phyloP scores from a whole-genome alignment of 2,329 filamentous ascomycete genomes.

The Hysterium pulicare region DNA sequence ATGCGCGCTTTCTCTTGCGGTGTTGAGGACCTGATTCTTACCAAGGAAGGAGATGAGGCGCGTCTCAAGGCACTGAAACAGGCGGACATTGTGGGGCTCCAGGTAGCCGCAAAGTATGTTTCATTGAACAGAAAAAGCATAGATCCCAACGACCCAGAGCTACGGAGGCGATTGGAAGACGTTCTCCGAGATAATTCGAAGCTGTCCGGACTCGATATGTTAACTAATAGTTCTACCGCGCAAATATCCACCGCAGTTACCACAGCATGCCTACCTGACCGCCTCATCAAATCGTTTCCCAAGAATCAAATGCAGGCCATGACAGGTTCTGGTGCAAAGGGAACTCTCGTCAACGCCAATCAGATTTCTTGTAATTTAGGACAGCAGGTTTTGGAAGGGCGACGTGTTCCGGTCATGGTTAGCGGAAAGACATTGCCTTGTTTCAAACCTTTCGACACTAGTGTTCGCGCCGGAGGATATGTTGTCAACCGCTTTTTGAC shows the following conservation, averaged over 20 bases:
- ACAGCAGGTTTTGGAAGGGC: slow-evolving; percentile 92
- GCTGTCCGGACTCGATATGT: slow-evolving; percentile 81
- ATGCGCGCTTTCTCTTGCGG: slow-evolving; percentile 97
- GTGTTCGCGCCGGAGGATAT: slow-evolving; percentile 86
- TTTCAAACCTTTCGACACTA: slow-evolving; percentile 87
- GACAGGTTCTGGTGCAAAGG: slow-evolving; percentile 96
- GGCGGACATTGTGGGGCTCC: slow-evolving; percentile 67
- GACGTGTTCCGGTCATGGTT: slow-evolving; percentile 94
- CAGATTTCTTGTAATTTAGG: slow-evolving; percentile 97
- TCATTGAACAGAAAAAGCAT: slow-evolving; percentile 66
- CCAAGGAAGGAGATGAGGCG: slow-evolving; percentile 68
- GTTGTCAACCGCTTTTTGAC: slow-evolving; percentile 97
- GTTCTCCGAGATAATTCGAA: slow-evolving; percentile 89
- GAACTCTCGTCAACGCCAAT: slow-evolving; percentile 88
- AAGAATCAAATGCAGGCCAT: slow-evolving; percentile 99
- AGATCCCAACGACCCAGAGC: slow-evolving; percentile 63
- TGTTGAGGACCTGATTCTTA: slow-evolving; percentile 91
- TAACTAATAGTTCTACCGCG: slow-evolving; percentile 71
- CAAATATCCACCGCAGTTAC: slow-evolving; percentile 77
- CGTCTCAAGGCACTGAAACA: slow-evolving; percentile 66
- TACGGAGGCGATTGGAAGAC: slow-evolving; percentile 77
- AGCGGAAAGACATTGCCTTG: slow-evolving; percentile 95
- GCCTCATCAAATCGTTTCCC: slow-evolving; percentile 87
- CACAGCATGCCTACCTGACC: slow-evolving; percentile 71
- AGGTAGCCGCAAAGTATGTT: slow-evolving; percentile 84